Evolutionary conservation across 768 basidiomycete species (phyloP), one percentile per base, ranked within the genome.

Genomic region (Suillus decipiens): DNA sequence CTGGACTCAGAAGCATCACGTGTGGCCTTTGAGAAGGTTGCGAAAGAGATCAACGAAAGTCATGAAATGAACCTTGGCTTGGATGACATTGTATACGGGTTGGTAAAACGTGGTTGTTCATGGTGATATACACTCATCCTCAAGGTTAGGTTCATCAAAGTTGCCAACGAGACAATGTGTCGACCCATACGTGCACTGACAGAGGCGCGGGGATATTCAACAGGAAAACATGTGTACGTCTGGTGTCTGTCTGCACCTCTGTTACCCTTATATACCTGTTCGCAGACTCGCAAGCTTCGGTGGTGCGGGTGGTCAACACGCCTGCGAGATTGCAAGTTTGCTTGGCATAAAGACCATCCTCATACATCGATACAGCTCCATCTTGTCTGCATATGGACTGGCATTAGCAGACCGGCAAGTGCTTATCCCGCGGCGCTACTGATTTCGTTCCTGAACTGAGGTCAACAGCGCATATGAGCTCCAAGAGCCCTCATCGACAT

Each of bases 81-180:
- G 37, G 93, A 96, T 69, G 94, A 96, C 73, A 87, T 96, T 43
- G 90, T 95, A 11, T 95, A 92, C 66, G 96, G 93, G 91, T 92
- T 43, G 19, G 85, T 74, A 36, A 17, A 19, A 2, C 24, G 24
- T 24, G 17, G 14, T 47, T 42, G 15, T n/a, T 24, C 10, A 50
- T 4, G 39, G 10, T 63, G 45, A 22, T 61, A 22, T 37, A 15
- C 24, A 24, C 12, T 42, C 22, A 45, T 45, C 59, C 60, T 64
- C 31, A 19, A 48, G 5, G n/a, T 6, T 56, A 93, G 95, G 5
- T 97, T 95, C 75, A 90, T 98, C 77, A 93, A 95, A 71, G 95
- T 96, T 11, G 95, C 95, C 10, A 97, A 97, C 68, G 96, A 98
- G 79, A 95, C 93, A 0, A 98, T 98, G 95, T 91, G 89, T 66